Evolutionary conservation across 257 asterid genomes (phyloP).

Genomic region (Solanum tarijense): DNA sequence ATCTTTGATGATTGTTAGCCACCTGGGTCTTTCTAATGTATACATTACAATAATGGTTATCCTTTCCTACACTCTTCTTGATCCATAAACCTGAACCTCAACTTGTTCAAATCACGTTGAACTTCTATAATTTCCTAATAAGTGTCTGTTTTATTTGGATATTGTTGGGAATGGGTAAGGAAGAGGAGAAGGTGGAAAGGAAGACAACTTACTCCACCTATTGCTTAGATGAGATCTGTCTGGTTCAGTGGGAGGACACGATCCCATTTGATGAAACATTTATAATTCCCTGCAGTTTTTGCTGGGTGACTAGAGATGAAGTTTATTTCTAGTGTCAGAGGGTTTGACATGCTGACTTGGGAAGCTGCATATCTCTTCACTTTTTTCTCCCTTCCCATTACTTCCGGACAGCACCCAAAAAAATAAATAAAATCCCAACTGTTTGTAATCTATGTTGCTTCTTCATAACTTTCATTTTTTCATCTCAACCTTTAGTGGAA

Average conservation of each 20-base stretch:
- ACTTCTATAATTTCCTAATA: background rate
- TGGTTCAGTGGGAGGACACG: background rate
- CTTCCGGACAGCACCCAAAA: background rate
- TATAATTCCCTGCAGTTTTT: background rate
- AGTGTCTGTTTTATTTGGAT: background rate
- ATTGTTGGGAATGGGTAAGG: background rate
- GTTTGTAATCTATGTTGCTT: background rate
- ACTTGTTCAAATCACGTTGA: background rate
- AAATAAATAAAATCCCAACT: background rate
- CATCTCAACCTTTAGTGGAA: background rate
- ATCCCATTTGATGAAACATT: background rate
- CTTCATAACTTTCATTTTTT: background rate
- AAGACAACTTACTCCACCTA: background rate
- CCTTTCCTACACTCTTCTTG: background rate
- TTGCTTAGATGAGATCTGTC: background rate
- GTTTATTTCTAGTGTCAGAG: background rate
- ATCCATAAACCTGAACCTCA: background rate
- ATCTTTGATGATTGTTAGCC: background rate
- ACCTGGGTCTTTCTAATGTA: background rate
- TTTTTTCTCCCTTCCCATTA: background rate
- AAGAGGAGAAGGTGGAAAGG: background rate
- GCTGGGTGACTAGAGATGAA: background rate
- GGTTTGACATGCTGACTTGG: background rate
- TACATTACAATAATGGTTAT: background rate
- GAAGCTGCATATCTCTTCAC: background rate